Percentiles rank a stretch among this genome's conserved stretches.
Conservation (phyloP, 139 green algal genomes). For the Klebsormidium nitens region DNA sequence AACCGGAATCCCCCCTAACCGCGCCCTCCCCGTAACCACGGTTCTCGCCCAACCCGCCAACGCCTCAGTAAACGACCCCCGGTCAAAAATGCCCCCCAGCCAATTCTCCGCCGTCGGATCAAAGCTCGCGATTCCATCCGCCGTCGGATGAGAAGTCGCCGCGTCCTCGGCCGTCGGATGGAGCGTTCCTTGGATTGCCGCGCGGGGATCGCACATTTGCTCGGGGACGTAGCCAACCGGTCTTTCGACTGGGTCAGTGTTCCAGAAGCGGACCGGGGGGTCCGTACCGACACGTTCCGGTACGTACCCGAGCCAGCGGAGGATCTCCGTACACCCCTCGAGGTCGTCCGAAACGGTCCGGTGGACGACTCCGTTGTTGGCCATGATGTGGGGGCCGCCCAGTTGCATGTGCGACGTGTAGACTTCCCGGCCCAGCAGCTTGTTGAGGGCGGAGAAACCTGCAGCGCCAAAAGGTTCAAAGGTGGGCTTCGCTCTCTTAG, state of each 20-base stretch:
- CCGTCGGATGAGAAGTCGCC: neutral
- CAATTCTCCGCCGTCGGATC: neutral
- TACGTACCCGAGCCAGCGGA: slow-evolving; percentile 35
- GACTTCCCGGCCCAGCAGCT: slow-evolving; percentile 83
- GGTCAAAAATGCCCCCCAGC: slow-evolving; percentile 34
- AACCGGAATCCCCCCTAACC: slow-evolving; percentile 85
- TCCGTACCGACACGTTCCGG: slow-evolving; percentile 44
- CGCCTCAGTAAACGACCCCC: slow-evolving; percentile 30
- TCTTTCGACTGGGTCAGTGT: slow-evolving; percentile 58
- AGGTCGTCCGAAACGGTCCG: slow-evolving; percentile 90
- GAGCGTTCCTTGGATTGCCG: slow-evolving; percentile 14
- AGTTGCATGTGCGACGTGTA: slow-evolving; percentile 97
- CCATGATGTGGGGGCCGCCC: slow-evolving; percentile 91
- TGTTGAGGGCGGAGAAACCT: slow-evolving; percentile 96
- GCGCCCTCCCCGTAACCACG: slow-evolving; percentile 85
- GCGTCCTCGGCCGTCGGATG: neutral
- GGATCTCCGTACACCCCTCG: slow-evolving; percentile 48
- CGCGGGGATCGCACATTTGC: slow-evolving; percentile 20
- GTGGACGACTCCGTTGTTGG: slow-evolving; percentile 89
- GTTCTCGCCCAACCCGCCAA: slow-evolving; percentile 80
- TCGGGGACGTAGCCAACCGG: slow-evolving; percentile 45
- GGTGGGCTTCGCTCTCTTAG: no score
- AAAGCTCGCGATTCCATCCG: neutral
- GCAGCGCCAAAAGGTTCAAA: no score
- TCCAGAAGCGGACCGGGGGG: slow-evolving; percentile 48